Conservation (phyloP, 2,329 filamentous ascomycete species). For the Lomentospora prolificans region DNA sequence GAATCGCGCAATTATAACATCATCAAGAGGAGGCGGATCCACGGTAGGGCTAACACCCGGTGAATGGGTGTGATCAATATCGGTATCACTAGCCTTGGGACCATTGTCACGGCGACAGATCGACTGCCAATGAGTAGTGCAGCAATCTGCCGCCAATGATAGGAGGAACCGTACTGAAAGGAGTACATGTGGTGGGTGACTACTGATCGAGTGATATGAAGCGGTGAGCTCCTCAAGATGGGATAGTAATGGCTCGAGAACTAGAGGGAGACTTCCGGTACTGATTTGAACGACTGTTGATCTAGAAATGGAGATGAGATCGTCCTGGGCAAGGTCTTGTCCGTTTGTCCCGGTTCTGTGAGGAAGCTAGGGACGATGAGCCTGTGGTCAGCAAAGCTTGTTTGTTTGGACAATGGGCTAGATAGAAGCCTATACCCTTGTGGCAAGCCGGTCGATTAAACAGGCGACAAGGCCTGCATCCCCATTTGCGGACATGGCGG, state of each 20-base stretch:
- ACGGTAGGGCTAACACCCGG: background rate
- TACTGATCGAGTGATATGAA: conserved; percentile 39
- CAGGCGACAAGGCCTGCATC: conserved; percentile 47
- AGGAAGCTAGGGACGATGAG: conserved; percentile 51
- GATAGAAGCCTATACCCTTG: conserved; percentile 36
- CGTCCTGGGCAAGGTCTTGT: conserved; percentile 49
- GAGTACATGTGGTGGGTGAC: conserved; percentile 49
- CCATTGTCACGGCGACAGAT: conserved; percentile 20
- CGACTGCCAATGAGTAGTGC: conserved; percentile 48
- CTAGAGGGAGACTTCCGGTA: conserved; percentile 38
- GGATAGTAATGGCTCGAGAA: conserved; percentile 47
- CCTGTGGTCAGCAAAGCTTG: conserved; percentile 6
- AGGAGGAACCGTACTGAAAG: conserved; percentile 57
- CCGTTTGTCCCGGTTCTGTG: conserved; percentile 50
- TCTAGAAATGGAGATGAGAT: conserved; percentile 50
- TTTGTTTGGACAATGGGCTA: background rate
- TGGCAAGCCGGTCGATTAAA: conserved; percentile 48
- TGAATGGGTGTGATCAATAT: conserved; percentile 10
- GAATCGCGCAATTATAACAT: conserved; percentile 41
- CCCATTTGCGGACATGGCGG: conserved; percentile 34
- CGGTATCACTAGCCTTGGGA: too few species aligned
- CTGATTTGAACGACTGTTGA: conserved; percentile 53
- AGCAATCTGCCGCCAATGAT: conserved; percentile 55
- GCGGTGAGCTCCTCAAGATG: conserved; percentile 49
- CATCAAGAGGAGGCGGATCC: conserved; percentile 32